Evolutionary conservation across 1,139 yeast species (phyloP), one percentile per base, ranked within the genome.

Genomic region (Magnusiomyces sp.): DNA sequence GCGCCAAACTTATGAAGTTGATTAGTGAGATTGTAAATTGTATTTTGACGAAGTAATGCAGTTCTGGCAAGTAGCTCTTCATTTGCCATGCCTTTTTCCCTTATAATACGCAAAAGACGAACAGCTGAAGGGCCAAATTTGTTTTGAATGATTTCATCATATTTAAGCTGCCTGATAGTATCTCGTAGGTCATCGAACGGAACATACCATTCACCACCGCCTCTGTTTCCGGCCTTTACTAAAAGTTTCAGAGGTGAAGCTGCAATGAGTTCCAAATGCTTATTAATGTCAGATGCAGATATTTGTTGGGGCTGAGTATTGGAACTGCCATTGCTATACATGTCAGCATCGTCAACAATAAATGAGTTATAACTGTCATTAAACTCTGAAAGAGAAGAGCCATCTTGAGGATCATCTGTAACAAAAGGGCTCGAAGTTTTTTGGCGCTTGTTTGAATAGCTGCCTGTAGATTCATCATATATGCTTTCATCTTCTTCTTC

Each of bases 51-150:
- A 65, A 90, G 73, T 50, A 92, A 68, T 1, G 92, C 94, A 16
- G 79, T 69, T 47, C 84, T 81, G 40, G 90, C 78, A 50, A 90
- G 75, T n/a, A 83, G 74, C 61, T 89, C 88, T 62, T 92, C 97
- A 55, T 94, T 95, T 2, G 83, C 84, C 52, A 88, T 72, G 57
- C 81, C 80, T 59, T 80, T 75, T 5, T 76, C 75, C 55, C 83
- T 75, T 43, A 87, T 73, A 57, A 92, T 81, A 56, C 90, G 75
- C 54, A 87, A 70, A 7, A 87, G 71, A 49, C 94, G 73, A 53
- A 75, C 66, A 0, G 89, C 80, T 19, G 80, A 74, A 11, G 73
- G 68, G 2, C 74, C 75, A 50, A 58, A 63, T 48, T 63, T 62
- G 50, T 64, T 62, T 42, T 79, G 75, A 45, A 86, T 70, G 32